These are phyloP conservation scores for Chlorella variabilis DNA, from an alignment of 163 green algal species.

Conservation along the genomic window DNA sequence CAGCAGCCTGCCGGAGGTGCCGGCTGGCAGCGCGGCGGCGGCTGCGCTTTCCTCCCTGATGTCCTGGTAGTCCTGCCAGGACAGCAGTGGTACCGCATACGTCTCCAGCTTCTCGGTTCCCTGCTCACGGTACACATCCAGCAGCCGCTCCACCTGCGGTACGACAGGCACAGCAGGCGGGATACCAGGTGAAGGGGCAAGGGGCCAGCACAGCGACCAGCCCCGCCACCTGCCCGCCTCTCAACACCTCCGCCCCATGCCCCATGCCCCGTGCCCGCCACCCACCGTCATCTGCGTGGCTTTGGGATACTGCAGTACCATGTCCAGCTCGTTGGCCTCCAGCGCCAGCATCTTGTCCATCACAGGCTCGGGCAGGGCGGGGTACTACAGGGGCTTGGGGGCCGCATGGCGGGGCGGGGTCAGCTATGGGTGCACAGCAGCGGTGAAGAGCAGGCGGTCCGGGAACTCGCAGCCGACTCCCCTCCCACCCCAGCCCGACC, in stretches of 20 bases:
- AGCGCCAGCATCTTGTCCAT: conserved; percentile 80
- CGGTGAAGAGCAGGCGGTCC: too few relatives aligned
- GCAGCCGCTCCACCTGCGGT: conserved; percentile 47
- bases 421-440: too few relatives aligned
- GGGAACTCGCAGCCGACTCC: too few relatives aligned
- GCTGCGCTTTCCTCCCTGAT: conserved; percentile 39
- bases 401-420: too few relatives aligned
- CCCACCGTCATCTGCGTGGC: conserved; percentile 50
- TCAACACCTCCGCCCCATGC: too few relatives aligned
- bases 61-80: conserved; percentile 62
- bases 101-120: conserved; percentile 48
- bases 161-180: background rate
- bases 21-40: conserved; percentile 21
- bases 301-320: conserved; percentile 65
- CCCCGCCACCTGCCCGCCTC: too few relatives aligned
- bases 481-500: too few relatives aligned
- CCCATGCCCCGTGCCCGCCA: too few relatives aligned
- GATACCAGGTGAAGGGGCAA: too few relatives aligned
- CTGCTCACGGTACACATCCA: conserved; percentile 46
- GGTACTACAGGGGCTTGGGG: conserved; percentile 25
- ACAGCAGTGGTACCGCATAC: conserved; percentile 55
- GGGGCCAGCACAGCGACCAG: too few relatives aligned
- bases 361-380: conserved; percentile 65
- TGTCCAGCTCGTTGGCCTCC: conserved; percentile 75
- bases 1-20: background rate